A percentile compares a stretch with the other conserved stretches of the same genome.
Evolutionary conservation across 1,284 basidiomycete species (phyloP).

Genomic region (Trametes versicolor): DNA sequence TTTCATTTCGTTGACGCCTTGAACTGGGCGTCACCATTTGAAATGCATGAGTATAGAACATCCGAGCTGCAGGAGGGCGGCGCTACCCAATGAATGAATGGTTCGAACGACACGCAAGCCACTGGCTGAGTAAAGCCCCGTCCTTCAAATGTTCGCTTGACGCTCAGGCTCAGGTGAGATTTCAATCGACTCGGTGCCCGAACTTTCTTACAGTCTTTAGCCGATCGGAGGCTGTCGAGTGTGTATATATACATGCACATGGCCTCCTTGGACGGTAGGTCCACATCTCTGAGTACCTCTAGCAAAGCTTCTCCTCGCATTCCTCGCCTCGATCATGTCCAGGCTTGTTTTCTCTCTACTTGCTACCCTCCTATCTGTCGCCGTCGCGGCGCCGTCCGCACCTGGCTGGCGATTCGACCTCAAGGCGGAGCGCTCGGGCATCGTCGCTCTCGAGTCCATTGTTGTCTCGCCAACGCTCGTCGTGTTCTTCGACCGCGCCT

Average conservation of each 20-base stretch:
- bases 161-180: no score
- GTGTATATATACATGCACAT: background rate
- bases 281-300: background rate
- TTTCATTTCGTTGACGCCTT: background rate
- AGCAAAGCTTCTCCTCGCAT: background rate
- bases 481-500: constrained; percentile 56
- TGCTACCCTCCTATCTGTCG: background rate
- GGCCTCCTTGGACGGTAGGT: background rate
- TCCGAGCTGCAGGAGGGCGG: background rate
- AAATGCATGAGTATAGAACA: background rate
- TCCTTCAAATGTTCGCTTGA: no score
- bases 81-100: background rate
- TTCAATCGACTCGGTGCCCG: background rate
- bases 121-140: background rate
- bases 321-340: background rate
- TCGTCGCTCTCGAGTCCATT: constrained; percentile 57
- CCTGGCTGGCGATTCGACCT: constrained; percentile 39
- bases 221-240: background rate
- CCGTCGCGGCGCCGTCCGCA: constrained; percentile 28
- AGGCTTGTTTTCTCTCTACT: constrained; percentile 10
- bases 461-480: constrained; percentile 56
- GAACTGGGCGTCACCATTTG: background rate
- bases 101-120: background rate
- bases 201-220: background rate
- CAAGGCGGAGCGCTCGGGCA: constrained; percentile 53